These are phyloP conservation scores for Myriosclerotinia duriaeana DNA, from an alignment of 2,329 filamentous ascomycete species.

Conservation along the genomic window DNA sequence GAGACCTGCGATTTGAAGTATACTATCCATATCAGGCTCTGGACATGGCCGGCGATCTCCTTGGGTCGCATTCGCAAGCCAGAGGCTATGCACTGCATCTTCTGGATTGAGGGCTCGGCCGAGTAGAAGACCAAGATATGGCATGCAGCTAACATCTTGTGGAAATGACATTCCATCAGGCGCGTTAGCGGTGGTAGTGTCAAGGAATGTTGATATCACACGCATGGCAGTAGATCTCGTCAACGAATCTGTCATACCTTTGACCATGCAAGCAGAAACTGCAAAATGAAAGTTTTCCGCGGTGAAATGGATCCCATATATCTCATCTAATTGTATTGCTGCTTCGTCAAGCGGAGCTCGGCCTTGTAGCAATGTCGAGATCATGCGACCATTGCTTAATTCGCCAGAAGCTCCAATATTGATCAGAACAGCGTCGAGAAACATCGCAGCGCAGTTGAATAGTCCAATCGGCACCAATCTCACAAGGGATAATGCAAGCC, in stretches of 20 bases:
- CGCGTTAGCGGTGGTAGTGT: slow-evolving; percentile 46
- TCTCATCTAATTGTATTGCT: slow-evolving; percentile 60
- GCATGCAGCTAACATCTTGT: slow-evolving; percentile 42
- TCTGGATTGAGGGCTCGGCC: slow-evolving; percentile 56
- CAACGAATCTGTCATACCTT: slow-evolving; percentile 61
- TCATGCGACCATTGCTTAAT: slow-evolving; percentile 59
- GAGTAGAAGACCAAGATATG: slow-evolving; percentile 61
- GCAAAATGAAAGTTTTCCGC: slow-evolving; percentile 66
- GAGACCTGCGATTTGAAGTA: slow-evolving; percentile 48
- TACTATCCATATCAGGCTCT: slow-evolving; percentile 43
- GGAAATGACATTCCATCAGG: slow-evolving; percentile 34
- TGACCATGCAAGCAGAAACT: slow-evolving; percentile 61
- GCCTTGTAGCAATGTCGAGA: slow-evolving; percentile 60
- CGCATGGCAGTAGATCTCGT: slow-evolving; percentile 60
- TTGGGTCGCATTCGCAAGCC: slow-evolving; percentile 48
- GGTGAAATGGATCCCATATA: slow-evolving; percentile 65
- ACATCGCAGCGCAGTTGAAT: slow-evolving; percentile 65
- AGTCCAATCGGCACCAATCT: slow-evolving; percentile 61
- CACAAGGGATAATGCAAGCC: slow-evolving; percentile 66
- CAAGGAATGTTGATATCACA: slow-evolving; percentile 61
- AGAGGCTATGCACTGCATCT: slow-evolving; percentile 63
- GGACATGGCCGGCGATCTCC: slow-evolving; percentile 42
- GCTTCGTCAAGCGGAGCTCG: slow-evolving; percentile 61
- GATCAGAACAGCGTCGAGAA: slow-evolving; percentile 62
- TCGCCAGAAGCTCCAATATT: slow-evolving; percentile 64